Percentiles rank a stretch among this genome's conserved stretches.
Evolutionary conservation across 208 protist species (phyloP).

Genomic region (Crithidia sp.): DNA sequence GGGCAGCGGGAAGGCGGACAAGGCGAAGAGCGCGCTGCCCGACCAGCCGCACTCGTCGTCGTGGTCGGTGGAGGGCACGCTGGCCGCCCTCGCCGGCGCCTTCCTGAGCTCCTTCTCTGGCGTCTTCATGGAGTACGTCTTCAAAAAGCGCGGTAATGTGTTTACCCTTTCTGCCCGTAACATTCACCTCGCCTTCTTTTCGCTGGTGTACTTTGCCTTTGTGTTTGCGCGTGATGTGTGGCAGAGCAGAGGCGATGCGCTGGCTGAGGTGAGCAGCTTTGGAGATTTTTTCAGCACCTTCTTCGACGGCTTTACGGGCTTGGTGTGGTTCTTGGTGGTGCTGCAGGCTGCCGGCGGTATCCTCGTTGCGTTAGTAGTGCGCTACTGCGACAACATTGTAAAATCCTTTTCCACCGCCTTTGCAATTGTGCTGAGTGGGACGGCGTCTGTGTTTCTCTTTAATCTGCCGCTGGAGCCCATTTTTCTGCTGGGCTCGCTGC

Average conservation of each 20-base stretch:
- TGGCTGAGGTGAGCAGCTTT: background rate
- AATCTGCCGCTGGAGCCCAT: slow-evolving; percentile 25
- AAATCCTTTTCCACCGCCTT: slow-evolving; percentile 68
- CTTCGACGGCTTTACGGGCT: slow-evolving; percentile 55
- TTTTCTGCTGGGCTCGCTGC: slow-evolving; percentile 36
- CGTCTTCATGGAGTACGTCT: slow-evolving; percentile 64
- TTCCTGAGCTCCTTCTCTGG: slow-evolving; percentile 53
- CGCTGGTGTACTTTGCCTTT: slow-evolving; percentile 32
- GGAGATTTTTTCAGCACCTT: slow-evolving; percentile 28
- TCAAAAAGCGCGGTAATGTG: slow-evolving; percentile 50
- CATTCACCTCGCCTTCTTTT: slow-evolving; percentile 53
- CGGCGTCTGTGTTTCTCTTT: slow-evolving; percentile 45
- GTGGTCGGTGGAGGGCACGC: slow-evolving; percentile 39
- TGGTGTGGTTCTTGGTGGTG: slow-evolving; percentile 64
- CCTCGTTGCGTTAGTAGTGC: slow-evolving; percentile 66
- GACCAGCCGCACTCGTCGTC: background rate
- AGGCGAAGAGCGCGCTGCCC: too few relatives aligned
- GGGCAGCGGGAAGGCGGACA: slow-evolving; percentile 3
- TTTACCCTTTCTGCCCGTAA: slow-evolving; percentile 37
- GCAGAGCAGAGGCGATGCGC: background rate
- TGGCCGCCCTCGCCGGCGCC: slow-evolving; percentile 36
- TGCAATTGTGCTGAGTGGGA: slow-evolving; percentile 51
- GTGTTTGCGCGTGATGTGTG: slow-evolving; percentile 3
- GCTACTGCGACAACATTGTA: slow-evolving; percentile 80
- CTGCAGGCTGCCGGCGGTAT: slow-evolving; percentile 64